Evolutionary conservation across 345 rosid genomes (phyloP), one percentile per base, ranked within the genome.

Genomic region (Citrus hindsii): DNA sequence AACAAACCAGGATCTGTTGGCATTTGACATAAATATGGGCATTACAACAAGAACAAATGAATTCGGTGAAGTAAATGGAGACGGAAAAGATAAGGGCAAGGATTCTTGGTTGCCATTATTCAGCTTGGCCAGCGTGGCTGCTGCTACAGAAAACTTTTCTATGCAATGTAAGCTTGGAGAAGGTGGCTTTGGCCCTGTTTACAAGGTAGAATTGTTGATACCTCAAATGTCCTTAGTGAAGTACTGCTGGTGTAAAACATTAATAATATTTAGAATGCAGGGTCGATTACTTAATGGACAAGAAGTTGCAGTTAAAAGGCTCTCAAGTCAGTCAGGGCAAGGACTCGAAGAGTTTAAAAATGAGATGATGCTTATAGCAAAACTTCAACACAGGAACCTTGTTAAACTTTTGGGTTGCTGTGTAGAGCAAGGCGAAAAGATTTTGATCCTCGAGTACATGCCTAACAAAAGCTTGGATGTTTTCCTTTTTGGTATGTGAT

Each of bases 101-200:
- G 79, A 77, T 66, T n/a, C 66, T 3, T 27, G 12, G 59, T 70
- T 78, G 69, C 85, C 80, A 25, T 38, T 78, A 28, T 82, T 85
- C 71, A 78, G 80, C 76, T 80, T 82, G 40, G 51, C 69, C 24
- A 82, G 82, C 8, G 42, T 85, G 42, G 55, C 60, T 32, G 37
- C 64, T 0, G 83, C 88, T 32, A 83, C 87, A 0, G 4, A 83
- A 1, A 67, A 75, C 10, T 87, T 85, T 56, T 81, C 84, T 1
- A 62, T 6, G 8, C 24, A 33, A 7, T 85, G 81, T 35, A 79
- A 81, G 77, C 80, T 85, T 28, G 89, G 87, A 55, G 80, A 84
- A 65, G 84, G 87, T 59, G 86, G 89, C 13, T 86, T 86, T 58
- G 87, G 90, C 63, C 74, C 77, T 25, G 86, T 79, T 14, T 75